Evolutionary conservation across 192 early-diverging fungal species (phyloP), one percentile per base, ranked within the genome.

Genomic region (Podila horticola): DNA sequence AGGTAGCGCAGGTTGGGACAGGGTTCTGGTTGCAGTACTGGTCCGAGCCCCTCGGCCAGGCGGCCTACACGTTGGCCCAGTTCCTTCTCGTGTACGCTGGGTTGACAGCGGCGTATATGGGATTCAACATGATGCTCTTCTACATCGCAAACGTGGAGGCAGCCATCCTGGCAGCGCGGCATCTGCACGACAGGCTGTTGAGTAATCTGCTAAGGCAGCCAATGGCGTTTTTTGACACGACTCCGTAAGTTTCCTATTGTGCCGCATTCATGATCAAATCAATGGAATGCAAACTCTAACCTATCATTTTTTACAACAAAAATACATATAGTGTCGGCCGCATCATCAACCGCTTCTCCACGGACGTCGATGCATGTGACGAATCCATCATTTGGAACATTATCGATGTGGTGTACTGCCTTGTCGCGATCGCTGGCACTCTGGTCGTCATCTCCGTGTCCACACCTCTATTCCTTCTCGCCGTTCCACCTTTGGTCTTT

Each of bases 341-440:
- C 45, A 91, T 98, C 71, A 77, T 96, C 58, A 95, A 98, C 69
- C 92, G 96, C 20, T 97, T 98, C 74, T 92, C 93, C 59, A 96
- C 94, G 66, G 96, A 98, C 75, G 89, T 93, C 62, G 88, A 93
- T 69, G 91, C 91, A 24, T 84, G 95, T n/a, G 95, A 95, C 66
- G 92, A 94, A 88, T 92, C 68, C 36, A 85, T 52, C 70, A 92
- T 41, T 85, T 91, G 45, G 74, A 75, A 79, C 28, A 70, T 62
- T 22, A 91, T 82, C 38, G 81, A 88, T 63, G 75, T 84, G 12
- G 68, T 77, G 5, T 77, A 71, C 22, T 77, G 75, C 29, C 69
- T 71, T 22, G 85, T 88, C 17, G 71, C 68, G 22, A 84, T 90
- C n/a, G 24, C 93, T 28, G 67, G 88, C 8, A 90, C 87, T 2